phyloP scores from a whole-genome alignment of 129 eudicot genomes.

The Pseudognaphalium luteoalbum region DNA sequence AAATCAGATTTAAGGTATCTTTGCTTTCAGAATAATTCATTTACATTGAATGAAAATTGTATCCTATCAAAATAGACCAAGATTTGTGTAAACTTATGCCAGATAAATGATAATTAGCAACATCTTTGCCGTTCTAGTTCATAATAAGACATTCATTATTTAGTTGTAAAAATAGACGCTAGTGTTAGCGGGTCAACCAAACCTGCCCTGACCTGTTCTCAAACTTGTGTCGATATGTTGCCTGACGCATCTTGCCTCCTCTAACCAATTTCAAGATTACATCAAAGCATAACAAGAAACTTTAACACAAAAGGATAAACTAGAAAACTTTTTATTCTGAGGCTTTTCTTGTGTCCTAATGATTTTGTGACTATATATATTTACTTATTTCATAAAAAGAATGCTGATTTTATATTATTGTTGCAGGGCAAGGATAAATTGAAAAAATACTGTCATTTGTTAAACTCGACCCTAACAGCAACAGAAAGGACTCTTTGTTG shows the following conservation, averaged over 20 bases:
- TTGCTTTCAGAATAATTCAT: neutral
- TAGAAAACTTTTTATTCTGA: neutral
- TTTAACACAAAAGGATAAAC: too few relatives aligned
- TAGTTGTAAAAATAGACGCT: too few relatives aligned
- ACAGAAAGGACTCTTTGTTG: conserved; percentile 90
- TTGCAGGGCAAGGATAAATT: conserved; percentile 65
- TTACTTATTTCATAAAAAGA: neutral
- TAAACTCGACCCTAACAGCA: conserved; percentile 89
- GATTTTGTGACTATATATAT: neutral
- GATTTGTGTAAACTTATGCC: neutral
- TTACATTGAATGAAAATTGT: neutral
- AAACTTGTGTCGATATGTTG: too few relatives aligned
- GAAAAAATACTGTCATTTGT: conserved; percentile 71
- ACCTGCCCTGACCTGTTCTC: too few relatives aligned
- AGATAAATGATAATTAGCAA: neutral
- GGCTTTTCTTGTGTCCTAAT: too few relatives aligned
- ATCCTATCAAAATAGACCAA: neutral
- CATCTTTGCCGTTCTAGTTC: neutral
- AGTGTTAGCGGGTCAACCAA: too few relatives aligned
- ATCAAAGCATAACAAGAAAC: neutral
- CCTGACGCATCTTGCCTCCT: neutral
- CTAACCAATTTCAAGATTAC: neutral
- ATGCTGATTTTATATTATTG: too few relatives aligned
- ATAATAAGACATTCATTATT: neutral
- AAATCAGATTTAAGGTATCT: conserved; percentile 80